Percentiles rank a stretch among this genome's conserved stretches.
Conservation (phyloP, 352 stramenopile species). For the Phytophthora citrophthora region DNA sequence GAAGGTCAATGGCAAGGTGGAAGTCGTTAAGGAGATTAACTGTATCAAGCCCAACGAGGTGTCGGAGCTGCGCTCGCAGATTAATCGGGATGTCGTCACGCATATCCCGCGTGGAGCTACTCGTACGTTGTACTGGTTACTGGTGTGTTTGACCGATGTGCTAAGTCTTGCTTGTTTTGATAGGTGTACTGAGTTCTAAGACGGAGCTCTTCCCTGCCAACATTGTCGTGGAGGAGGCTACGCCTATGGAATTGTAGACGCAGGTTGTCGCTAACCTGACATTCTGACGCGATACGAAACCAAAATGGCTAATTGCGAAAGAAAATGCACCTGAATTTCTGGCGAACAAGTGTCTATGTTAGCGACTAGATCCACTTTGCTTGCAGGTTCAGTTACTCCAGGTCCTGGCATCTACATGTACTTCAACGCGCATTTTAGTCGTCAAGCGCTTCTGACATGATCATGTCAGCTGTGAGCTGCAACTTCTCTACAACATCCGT, state of each 20-base stretch:
- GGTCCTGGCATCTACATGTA: not conserved
- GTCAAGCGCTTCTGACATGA: constrained; percentile 33
- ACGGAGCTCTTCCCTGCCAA: constrained; percentile 68
- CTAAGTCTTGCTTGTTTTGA: constrained; percentile 12
- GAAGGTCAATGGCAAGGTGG: constrained; percentile 80
- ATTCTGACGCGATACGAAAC: constrained; percentile 20
- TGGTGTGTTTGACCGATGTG: not conserved
- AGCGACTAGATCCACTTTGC: constrained; percentile 15
- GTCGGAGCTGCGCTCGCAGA: constrained; percentile 81
- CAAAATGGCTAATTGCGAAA: constrained; percentile 32
- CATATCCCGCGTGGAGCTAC: constrained; percentile 83
- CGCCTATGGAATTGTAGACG: constrained; percentile 80
- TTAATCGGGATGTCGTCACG: constrained; percentile 87
- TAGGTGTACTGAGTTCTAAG: constrained; percentile 75
- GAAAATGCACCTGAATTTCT: constrained; percentile 37
- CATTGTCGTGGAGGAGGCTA: constrained; percentile 77
- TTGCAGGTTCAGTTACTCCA: constrained; percentile 8
- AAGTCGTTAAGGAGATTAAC: constrained; percentile 91
- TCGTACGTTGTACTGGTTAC: constrained; percentile 46
- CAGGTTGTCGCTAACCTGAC: constrained; percentile 15
- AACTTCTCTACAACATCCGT: constrained; percentile 91
- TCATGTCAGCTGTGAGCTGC: constrained; percentile 80
- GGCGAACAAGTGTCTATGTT: constrained; percentile 9
- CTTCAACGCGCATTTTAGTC: constrained; percentile 13
- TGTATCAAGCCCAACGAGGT: constrained; percentile 95